Conservation (phyloP, 2,329 filamentous ascomycete genomes). For the Dactylonectria macrodidyma region DNA sequence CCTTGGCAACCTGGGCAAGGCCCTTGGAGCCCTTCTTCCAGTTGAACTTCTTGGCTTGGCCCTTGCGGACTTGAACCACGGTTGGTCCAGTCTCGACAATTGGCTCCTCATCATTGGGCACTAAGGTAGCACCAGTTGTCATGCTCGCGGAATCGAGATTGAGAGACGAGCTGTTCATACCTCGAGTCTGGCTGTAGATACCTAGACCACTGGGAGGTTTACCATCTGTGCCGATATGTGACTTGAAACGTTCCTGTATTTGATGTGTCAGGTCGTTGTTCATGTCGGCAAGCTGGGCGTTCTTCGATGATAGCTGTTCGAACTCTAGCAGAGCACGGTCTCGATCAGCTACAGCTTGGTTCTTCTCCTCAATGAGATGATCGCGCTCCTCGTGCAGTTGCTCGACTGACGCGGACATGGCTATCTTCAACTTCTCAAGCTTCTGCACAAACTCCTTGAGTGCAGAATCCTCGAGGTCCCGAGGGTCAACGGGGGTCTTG, state of each 20-base stretch:
- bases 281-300: conserved; percentile 92
- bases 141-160: conserved; percentile 69
- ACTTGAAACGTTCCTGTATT: conserved; percentile 94
- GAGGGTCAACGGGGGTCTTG: conserved; percentile 84
- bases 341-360: conserved; percentile 85
- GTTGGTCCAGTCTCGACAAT: conserved; percentile 84
- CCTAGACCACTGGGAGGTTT: conserved; percentile 69
- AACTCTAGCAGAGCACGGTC: conserved; percentile 96
- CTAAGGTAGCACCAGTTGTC: conserved; percentile 71
- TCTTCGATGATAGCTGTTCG: conserved; percentile 94
- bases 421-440: conserved; percentile 72
- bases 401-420: conserved; percentile 71
- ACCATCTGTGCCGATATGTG: conserved; percentile 71
- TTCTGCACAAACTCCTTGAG: conserved; percentile 92
- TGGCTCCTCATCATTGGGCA: conserved; percentile 77
- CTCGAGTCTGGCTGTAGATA: conserved; percentile 69
- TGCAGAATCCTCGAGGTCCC: conserved; percentile 87
- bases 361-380: conserved; percentile 87
- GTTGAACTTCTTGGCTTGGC: conserved; percentile 95
- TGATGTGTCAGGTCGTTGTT: conserved; percentile 96
- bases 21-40: conserved; percentile 98
- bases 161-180: conserved; percentile 64
- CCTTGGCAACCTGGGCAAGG: conserved; percentile 94
- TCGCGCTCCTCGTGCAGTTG: conserved; percentile 80
- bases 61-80: conserved; percentile 94